Evolutionary conservation across 2,329 filamentous ascomycete species (phyloP).

Genomic region (Hypocreales sp.): DNA sequence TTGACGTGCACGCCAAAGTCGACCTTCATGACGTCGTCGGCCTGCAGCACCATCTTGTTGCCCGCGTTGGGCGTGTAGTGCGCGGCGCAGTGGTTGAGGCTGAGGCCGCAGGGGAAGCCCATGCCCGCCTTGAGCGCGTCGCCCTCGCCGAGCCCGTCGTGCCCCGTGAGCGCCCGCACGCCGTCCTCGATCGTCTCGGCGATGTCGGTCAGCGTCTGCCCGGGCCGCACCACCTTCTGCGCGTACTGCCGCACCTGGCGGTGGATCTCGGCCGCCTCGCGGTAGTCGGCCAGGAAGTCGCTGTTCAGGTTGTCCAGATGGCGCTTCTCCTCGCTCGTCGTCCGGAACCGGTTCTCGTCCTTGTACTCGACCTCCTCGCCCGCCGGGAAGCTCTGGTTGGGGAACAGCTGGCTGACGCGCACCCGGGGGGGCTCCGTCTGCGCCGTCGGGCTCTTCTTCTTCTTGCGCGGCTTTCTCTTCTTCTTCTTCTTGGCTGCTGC

Average conservation of each 20-base stretch:
- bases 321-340: conserved; percentile 70
- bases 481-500: conserved; percentile 30
- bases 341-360: conserved; percentile 63
- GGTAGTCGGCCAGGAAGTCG: conserved; percentile 68
- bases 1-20: conserved; percentile 73
- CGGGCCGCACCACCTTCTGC: conserved; percentile 66
- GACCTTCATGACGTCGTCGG: conserved; percentile 68
- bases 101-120: conserved; percentile 75
- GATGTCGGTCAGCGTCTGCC: conserved; percentile 66
- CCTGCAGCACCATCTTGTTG: conserved; percentile 59
- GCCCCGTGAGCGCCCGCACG: conserved; percentile 61
- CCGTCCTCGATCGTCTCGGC: conserved; percentile 78
- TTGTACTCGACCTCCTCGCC: conserved; percentile 67
- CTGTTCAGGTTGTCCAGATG: conserved; percentile 69
- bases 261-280: conserved; percentile 77
- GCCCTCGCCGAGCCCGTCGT: conserved; percentile 61
- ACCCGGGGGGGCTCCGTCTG: conserved; percentile 65
- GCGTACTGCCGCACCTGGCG: conserved; percentile 76
- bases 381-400: conserved; percentile 54
- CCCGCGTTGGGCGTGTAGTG: conserved; percentile 81
- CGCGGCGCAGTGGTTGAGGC: conserved; percentile 71
- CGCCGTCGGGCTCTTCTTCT: conserved; percentile 59
- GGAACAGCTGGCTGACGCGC: conserved; percentile 55
- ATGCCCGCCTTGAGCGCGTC: conserved; percentile 67
- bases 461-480: conserved; percentile 77